A percentile compares a stretch with the other conserved stretches of the same genome.
These are phyloP conservation scores for Rubus idaeus DNA, from an alignment of 306 rosid species.

Conservation along the genomic window DNA sequence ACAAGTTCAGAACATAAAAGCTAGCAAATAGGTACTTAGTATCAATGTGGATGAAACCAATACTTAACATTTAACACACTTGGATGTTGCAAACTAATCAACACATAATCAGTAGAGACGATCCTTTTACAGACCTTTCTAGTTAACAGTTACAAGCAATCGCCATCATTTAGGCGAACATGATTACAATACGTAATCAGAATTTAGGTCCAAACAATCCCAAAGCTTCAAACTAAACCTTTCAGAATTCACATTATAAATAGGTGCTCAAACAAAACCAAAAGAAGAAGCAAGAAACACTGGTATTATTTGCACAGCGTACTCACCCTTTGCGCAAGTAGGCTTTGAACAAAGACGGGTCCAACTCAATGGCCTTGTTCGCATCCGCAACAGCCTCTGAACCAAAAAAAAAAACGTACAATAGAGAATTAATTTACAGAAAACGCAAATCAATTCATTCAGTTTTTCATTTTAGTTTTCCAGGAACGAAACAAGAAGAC, in stretches of 20 bases:
- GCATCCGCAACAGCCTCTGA: conserved; percentile 87
- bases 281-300: neutral
- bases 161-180: neutral
- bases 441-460: neutral
- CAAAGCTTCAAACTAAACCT: neutral
- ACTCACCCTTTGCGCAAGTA: conserved; percentile 86
- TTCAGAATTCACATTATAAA: neutral
- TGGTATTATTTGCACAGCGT: neutral
- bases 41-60: neutral
- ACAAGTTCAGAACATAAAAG: neutral
- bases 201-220: neutral
- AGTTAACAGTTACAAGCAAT: neutral
- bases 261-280: neutral
- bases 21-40: neutral
- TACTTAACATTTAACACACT: neutral
- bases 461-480: neutral
- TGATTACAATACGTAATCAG: neutral
- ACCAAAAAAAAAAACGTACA: neutral
- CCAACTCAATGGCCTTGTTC: conserved; percentile 77
- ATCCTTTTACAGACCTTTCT: neutral
- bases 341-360: conserved; percentile 57
- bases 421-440: neutral
- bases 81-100: neutral
- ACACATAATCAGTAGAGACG: neutral
- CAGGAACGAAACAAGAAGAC: neutral